Conservation (phyloP, 139 green algal genomes). For the Tetraselmis chui region DNA sequence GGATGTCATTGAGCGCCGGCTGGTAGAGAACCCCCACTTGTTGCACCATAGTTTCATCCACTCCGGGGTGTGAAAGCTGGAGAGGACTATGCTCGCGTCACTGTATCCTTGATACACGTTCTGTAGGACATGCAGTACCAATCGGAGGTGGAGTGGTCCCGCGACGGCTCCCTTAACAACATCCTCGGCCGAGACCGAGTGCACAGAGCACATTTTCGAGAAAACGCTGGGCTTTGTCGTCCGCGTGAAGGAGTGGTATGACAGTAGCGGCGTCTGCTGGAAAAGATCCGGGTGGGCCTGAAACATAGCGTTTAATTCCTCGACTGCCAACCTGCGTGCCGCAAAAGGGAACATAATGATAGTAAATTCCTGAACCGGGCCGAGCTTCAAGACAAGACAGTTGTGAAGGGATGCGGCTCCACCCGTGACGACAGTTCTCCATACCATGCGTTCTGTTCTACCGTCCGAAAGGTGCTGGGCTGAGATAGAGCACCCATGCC, state of each 20-base stretch:
- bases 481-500: not conserved
- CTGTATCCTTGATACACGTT: not conserved
- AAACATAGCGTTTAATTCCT: not conserved
- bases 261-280: not conserved
- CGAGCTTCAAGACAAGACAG: not conserved
- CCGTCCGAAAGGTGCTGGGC: not conserved
- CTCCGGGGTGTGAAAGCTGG: not conserved
- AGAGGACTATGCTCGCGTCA: not conserved
- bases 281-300: not conserved
- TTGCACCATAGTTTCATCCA: not conserved
- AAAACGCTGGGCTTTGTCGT: not conserved
- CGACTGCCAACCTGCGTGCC: not conserved
- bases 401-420: not conserved
- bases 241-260: not conserved
- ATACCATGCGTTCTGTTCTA: not conserved
- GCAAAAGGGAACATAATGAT: too few relatives aligned
- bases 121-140: not conserved
- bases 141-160: not conserved
- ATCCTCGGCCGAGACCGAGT: not conserved
- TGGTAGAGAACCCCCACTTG: not conserved
- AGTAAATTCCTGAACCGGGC: too few relatives aligned
- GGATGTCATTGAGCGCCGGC: not conserved
- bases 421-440: too few relatives aligned
- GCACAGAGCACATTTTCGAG: not conserved
- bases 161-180: not conserved